Evolutionary conservation across 345 rosid species (phyloP).

Genomic region (Orychophragmus violaceus): DNA sequence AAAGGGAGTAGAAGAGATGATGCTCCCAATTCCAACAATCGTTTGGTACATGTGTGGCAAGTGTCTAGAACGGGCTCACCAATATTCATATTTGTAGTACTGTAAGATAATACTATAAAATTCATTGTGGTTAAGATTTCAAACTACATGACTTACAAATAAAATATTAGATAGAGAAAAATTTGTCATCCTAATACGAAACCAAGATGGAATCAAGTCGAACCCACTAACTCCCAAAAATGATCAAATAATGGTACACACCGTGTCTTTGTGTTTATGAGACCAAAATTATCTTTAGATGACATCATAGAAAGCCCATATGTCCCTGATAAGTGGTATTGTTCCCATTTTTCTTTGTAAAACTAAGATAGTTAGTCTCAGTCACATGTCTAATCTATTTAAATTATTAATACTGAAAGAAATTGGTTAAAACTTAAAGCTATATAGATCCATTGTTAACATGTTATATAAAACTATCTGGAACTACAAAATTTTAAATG

Average conservation of each 20-base stretch:
- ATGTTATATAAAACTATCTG: background rate
- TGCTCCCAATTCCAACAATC: too few relatives aligned
- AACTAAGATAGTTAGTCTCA: conserved; percentile 19
- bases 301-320: conserved; percentile 11
- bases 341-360: conserved; percentile 9
- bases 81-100: background rate
- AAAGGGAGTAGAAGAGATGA: too few relatives aligned
- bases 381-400: conserved; percentile 23
- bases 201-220: conserved; percentile 1
- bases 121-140: background rate
- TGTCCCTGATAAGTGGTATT: conserved; percentile 12
- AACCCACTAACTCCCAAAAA: conserved; percentile 14
- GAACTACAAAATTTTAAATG: background rate
- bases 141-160: background rate
- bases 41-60: too few relatives aligned
- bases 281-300: conserved; percentile 22
- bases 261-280: conserved; percentile 17
- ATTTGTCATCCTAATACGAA: conserved; percentile 13
- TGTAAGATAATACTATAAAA: background rate
- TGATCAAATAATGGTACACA: conserved; percentile 4
- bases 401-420: background rate
- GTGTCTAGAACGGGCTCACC: background rate
- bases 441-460: background rate
- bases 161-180: background rate
- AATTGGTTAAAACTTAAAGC: background rate